phyloP scores from a whole-genome alignment of 163 green algal species.

The Chlamydomonas reinhardtii region DNA sequence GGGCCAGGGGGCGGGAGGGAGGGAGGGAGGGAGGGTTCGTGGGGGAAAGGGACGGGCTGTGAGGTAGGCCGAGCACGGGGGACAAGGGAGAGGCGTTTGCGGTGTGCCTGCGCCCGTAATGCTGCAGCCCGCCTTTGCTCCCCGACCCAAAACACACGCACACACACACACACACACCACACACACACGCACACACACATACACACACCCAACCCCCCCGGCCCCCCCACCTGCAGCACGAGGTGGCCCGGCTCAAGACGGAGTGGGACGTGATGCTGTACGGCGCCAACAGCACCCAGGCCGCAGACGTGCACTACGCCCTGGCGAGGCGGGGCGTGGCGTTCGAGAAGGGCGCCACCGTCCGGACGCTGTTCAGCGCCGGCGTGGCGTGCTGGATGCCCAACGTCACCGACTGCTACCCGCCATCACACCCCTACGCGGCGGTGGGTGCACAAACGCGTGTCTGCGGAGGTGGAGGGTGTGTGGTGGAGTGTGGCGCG shows the following conservation, averaged over 20 bases:
- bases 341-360: slow-evolving; percentile 7
- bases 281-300: slow-evolving; percentile 40
- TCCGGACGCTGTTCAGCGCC: neutral
- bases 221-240: neutral
- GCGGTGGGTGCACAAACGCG: neutral
- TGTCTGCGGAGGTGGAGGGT: neutral
- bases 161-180: too few species aligned
- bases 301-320: slow-evolving; percentile 12
- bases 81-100: too few species aligned
- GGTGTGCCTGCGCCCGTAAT: too few species aligned
- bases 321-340: slow-evolving; percentile 17
- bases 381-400: slow-evolving; percentile 12
- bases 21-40: neutral
- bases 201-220: neutral
- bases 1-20: neutral
- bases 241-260: slow-evolving; percentile 18
- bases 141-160: too few species aligned
- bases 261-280: slow-evolving; percentile 53
- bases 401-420: slow-evolving; percentile 27
- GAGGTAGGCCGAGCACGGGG: too few species aligned
- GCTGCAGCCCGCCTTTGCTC: too few species aligned
- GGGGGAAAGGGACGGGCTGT: neutral
- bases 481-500: neutral
- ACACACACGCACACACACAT: too few species aligned
- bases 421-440: slow-evolving; percentile 2